Conservation (phyloP, 2,329 filamentous ascomycete species). For the Alternaria arbusti region DNA sequence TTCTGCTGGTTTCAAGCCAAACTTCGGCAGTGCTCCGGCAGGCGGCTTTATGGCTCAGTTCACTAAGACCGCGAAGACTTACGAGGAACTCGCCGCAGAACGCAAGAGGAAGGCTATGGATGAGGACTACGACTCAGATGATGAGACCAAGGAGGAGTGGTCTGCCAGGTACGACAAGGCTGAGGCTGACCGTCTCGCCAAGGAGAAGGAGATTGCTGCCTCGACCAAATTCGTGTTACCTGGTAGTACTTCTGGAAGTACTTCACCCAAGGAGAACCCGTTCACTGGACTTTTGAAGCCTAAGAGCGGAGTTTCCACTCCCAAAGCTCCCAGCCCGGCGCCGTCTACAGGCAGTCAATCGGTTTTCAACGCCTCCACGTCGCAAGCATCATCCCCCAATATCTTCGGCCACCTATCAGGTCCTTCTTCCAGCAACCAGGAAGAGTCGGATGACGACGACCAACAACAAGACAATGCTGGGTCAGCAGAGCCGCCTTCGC, state of each 20-base stretch:
- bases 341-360: constrained; percentile 40
- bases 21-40: constrained; percentile 10
- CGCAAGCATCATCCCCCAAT: constrained; percentile 32
- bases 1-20: constrained; percentile 19
- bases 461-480: constrained; percentile 19
- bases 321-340: constrained; percentile 38
- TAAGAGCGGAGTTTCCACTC: constrained; percentile 28
- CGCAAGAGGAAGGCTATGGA: constrained; percentile 45
- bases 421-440: constrained; percentile 38
- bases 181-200: constrained; percentile 37
- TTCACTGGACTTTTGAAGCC: constrained; percentile 29
- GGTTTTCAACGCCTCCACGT: constrained; percentile 38
- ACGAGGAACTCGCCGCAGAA: constrained; percentile 41
- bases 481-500: constrained; percentile 24
- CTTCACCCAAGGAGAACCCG: constrained; percentile 16
- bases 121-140: constrained; percentile 46
- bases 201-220: constrained; percentile 32
- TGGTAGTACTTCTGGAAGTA: constrained; percentile 8
- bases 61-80: constrained; percentile 37
- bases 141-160: constrained; percentile 45
- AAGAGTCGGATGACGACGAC: constrained; percentile 37
- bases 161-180: constrained; percentile 39
- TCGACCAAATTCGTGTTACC: constrained; percentile 28
- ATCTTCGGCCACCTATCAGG: constrained; percentile 46
- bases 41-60: constrained; percentile 39